Conservation (phyloP, 73 alveolate species). For the Uronychia setigera region DNA sequence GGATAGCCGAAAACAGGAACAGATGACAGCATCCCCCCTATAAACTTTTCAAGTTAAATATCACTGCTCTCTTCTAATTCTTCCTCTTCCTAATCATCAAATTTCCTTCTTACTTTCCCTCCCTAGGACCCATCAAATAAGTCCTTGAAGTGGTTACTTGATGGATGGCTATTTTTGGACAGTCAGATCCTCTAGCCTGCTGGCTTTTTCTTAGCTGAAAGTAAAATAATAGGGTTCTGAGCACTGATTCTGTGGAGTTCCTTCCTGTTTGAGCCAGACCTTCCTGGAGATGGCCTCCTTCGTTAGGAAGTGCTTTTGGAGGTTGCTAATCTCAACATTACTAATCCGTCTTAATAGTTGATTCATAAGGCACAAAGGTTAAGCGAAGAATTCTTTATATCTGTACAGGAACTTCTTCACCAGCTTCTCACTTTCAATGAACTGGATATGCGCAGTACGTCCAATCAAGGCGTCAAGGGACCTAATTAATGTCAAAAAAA, state of each 20-base stretch:
- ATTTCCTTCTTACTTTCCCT: too few relatives aligned
- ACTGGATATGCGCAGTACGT: constrained; percentile 99
- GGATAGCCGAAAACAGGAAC: not conserved
- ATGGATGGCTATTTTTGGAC: too few relatives aligned
- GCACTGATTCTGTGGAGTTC: not conserved
- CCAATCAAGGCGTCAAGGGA: constrained; percentile 98
- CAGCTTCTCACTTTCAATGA: constrained; percentile 94
- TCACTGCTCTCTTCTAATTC: not conserved
- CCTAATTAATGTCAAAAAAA: not conserved
- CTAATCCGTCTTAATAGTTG: too few relatives aligned
- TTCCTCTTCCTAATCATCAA: too few relatives aligned
- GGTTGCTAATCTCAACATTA: too few relatives aligned
- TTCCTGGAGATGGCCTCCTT: not conserved
- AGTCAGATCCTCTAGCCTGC: too few relatives aligned
- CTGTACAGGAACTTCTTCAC: constrained; percentile 87
- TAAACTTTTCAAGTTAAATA: not conserved
- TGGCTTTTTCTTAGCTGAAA: too few relatives aligned
- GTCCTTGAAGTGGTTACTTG: too few relatives aligned
- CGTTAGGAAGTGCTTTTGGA: not conserved
- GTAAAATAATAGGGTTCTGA: too few relatives aligned
- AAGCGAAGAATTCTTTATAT: constrained; percentile 80
- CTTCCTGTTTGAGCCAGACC: not conserved
- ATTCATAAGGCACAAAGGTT: too few relatives aligned
- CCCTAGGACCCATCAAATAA: too few relatives aligned
- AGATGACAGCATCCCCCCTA: not conserved